Evolutionary conservation across 192 early-diverging fungal genomes (phyloP).

Genomic region (Glomus cerebriforme): DNA sequence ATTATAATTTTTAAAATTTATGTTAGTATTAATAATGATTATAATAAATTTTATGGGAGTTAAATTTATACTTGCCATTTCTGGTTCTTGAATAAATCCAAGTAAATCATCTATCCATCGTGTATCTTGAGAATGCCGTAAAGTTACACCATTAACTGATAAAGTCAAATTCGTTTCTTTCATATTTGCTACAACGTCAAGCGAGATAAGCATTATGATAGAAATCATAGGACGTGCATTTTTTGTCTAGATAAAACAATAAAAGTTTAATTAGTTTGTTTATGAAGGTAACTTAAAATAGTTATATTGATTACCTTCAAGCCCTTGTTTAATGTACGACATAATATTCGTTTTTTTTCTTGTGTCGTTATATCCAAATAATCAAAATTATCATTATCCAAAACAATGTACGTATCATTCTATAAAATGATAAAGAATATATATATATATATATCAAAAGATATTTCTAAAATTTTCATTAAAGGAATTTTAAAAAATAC

Average conservation of each 20-base stretch:
- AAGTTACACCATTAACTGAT: conserved; percentile 45
- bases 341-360: conserved; percentile 39
- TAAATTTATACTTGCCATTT: conserved; percentile 38
- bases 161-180: conserved; percentile 60
- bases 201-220: conserved; percentile 51
- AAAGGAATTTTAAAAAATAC: background rate
- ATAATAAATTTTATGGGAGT: background rate
- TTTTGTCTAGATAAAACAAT: conserved; percentile 39
- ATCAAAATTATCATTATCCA: conserved; percentile 56
- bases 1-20: background rate
- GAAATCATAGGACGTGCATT: conserved; percentile 60
- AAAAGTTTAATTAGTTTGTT: background rate
- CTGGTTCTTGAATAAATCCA: conserved; percentile 60
- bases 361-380: conserved; percentile 43
- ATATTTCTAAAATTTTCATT: background rate
- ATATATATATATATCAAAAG: conserved; percentile 5
- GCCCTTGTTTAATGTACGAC: conserved; percentile 47
- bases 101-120: conserved; percentile 53
- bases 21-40: background rate
- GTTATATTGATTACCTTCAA: conserved; percentile 41
- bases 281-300: background rate
- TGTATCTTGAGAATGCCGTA: conserved; percentile 44
- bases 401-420: conserved; percentile 48
- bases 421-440: conserved; percentile 28
- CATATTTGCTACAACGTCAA: conserved; percentile 55